Percentiles rank a stretch among this genome's conserved stretches.
Conservation (phyloP, 176 grass and related monocot genomes). For the Eremochloa ophiuroides region DNA sequence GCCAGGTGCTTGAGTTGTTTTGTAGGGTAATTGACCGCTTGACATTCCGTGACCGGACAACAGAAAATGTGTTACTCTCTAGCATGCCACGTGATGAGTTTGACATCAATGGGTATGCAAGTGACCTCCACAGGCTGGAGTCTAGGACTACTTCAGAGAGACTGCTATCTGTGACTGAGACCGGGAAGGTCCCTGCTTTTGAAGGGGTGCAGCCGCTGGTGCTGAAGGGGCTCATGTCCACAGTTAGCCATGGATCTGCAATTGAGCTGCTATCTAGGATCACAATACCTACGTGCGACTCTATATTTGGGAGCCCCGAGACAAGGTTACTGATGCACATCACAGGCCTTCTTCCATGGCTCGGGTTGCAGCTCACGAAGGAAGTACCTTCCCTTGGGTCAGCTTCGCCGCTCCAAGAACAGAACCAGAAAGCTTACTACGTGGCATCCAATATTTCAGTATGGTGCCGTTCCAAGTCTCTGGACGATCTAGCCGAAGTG, state of each 20-base stretch:
- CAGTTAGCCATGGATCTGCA: constrained; percentile 78
- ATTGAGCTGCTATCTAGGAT: constrained; percentile 93
- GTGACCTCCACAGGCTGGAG: constrained; percentile 71
- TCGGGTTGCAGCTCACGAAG: constrained; percentile 69
- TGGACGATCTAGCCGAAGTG: constrained; percentile 59
- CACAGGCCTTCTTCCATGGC: constrained; percentile 92
- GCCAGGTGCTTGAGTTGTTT: constrained; percentile 87
- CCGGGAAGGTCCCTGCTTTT: constrained; percentile 76
- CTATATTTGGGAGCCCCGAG: constrained; percentile 89
- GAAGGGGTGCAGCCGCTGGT: constrained; percentile 95
- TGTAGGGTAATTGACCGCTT: constrained; percentile 81
- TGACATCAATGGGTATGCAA: constrained; percentile 57
- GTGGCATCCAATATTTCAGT: constrained; percentile 84
- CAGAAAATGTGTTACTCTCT: constrained; percentile 83
- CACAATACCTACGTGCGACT: constrained; percentile 83
- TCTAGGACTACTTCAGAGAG: constrained; percentile 56
- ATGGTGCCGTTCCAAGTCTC: constrained; percentile 71
- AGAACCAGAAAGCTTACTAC: constrained; percentile 81
- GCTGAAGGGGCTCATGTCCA: constrained; percentile 89
- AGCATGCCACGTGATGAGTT: constrained; percentile 97
- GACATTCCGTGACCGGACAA: constrained; percentile 77
- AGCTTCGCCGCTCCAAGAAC: constrained; percentile 58
- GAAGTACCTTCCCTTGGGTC: constrained; percentile 36
- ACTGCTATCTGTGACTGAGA: constrained; percentile 51
- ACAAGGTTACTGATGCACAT: constrained; percentile 96